These are phyloP conservation scores for Aspergillus olivimuriae DNA, from an alignment of 495 filamentous ascomycete species.

Conservation along the genomic window DNA sequence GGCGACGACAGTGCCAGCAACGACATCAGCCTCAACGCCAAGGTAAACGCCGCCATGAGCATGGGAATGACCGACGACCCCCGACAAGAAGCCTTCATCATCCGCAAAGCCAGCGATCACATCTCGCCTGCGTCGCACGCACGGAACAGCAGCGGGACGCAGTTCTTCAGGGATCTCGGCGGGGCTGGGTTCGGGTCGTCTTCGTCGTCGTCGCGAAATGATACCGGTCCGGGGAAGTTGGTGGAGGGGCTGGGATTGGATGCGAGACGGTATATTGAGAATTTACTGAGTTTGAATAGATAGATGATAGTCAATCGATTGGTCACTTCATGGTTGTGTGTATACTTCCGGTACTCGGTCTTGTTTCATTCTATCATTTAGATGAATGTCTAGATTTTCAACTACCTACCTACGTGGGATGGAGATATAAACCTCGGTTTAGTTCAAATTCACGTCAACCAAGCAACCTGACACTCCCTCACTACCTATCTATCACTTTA, in stretches of 20 bases:
- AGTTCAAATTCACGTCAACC: no score
- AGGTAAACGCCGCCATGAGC: conserved; percentile 12
- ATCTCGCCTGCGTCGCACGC: conserved; percentile 20
- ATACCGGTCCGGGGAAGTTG: conserved; percentile 57
- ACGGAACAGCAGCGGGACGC: conserved; percentile 35
- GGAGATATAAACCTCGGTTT: no score
- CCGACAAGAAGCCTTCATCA: conserved; percentile 69
- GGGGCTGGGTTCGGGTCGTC: conserved; percentile 25
- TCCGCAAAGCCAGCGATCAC: conserved; percentile 71
- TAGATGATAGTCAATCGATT: conserved; percentile 22
- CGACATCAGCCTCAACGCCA: conserved; percentile 15
- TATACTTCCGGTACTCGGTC: no score
- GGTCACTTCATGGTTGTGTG: not conserved
- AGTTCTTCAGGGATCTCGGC: conserved; percentile 44
- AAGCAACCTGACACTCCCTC: no score
- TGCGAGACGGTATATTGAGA: conserved; percentile 80
- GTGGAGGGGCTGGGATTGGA: conserved; percentile 87
- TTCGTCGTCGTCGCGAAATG: conserved; percentile 20
- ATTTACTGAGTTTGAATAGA: conserved; percentile 67
- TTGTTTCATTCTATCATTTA: no score
- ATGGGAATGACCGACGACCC: conserved; percentile 19
- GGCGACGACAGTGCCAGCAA: conserved; percentile 3
- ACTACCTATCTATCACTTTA: no score
- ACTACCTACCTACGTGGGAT: no score
- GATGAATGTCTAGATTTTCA: no score